phyloP scores from a whole-genome alignment of 1,284 basidiomycete species.

The Tilletia indica region DNA sequence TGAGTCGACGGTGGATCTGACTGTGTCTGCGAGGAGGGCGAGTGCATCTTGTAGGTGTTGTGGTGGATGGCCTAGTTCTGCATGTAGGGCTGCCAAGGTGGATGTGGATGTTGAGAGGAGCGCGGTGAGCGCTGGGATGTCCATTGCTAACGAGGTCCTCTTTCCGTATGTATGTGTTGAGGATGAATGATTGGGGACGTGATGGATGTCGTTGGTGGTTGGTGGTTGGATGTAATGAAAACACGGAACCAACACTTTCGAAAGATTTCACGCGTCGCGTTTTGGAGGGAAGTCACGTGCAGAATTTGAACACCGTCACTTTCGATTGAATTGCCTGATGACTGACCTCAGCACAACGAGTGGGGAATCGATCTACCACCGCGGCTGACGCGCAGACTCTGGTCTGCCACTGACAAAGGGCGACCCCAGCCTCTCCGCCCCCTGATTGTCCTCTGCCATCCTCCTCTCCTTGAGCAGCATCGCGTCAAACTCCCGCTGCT shows the following conservation, averaged over 20 bases:
- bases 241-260: too few relatives aligned
- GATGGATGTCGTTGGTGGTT: too few relatives aligned
- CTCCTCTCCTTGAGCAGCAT: conserved; percentile 1
- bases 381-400: neutral
- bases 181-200: too few relatives aligned
- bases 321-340: too few relatives aligned
- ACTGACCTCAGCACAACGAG: too few relatives aligned
- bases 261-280: too few relatives aligned
- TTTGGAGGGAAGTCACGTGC: too few relatives aligned
- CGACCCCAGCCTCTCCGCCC: neutral
- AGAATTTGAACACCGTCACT: too few relatives aligned
- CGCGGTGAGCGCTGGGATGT: conserved; percentile 39
- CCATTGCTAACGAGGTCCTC: conserved; percentile 28
- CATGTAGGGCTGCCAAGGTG: conserved; percentile 39
- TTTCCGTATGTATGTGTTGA: neutral
- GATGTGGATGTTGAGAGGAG: conserved; percentile 43
- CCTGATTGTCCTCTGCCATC: conserved; percentile 9
- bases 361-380: neutral
- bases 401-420: neutral
- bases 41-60: conserved; percentile 41
- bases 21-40: conserved; percentile 40
- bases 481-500: conserved; percentile 14
- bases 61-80: conserved; percentile 44
- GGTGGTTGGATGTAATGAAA: too few relatives aligned
- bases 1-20: conserved; percentile 47